A percentile compares a stretch with the other conserved stretches of the same genome.
Conservation (phyloP, 1,284 basidiomycete species). For the Cutaneotrichosporon curvatum region DNA sequence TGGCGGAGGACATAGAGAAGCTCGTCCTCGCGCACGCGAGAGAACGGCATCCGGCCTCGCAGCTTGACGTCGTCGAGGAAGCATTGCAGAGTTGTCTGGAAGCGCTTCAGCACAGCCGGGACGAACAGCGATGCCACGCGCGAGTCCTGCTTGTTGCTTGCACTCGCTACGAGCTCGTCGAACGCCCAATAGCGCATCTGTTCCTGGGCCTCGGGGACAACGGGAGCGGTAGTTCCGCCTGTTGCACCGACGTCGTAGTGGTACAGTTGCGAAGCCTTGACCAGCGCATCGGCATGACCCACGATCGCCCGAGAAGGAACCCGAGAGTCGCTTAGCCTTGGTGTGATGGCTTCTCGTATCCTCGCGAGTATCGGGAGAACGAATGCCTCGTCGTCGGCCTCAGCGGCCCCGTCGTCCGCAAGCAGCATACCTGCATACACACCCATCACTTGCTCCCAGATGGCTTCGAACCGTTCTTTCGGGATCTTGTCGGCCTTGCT, state of each 20-base stretch:
- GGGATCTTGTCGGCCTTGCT: conserved; percentile 46
- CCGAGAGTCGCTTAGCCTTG: conserved; percentile 60
- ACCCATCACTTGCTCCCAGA: conserved; percentile 81
- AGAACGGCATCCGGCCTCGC: conserved; percentile 74
- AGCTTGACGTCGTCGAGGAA: conserved; percentile 77
- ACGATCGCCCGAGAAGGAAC: conserved; percentile 68
- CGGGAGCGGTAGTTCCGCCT: conserved; percentile 32
- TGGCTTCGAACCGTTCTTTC: conserved; percentile 59
- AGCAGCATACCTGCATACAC: conserved; percentile 72
- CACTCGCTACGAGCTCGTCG: conserved; percentile 62
- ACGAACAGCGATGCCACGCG: conserved; percentile 7
- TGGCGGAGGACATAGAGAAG: conserved; percentile 74
- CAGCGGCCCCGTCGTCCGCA: conserved; percentile 66
- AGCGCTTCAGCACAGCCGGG: conserved; percentile 60
- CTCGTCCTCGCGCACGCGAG: conserved; percentile 80
- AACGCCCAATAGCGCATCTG: conserved; percentile 91
- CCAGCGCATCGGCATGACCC: conserved; percentile 64
- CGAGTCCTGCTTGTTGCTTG: background rate
- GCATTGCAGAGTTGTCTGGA: conserved; percentile 58
- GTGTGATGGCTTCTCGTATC: conserved; percentile 70
- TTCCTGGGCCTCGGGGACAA: conserved; percentile 60
- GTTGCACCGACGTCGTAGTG: conserved; percentile 25
- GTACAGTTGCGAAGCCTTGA: conserved; percentile 68
- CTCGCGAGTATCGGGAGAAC: conserved; percentile 72
- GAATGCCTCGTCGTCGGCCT: conserved; percentile 77